These are phyloP conservation scores for Aspergillus oerlinghausenensis DNA, from an alignment of 2,329 filamentous ascomycete genomes.

Conservation along the genomic window DNA sequence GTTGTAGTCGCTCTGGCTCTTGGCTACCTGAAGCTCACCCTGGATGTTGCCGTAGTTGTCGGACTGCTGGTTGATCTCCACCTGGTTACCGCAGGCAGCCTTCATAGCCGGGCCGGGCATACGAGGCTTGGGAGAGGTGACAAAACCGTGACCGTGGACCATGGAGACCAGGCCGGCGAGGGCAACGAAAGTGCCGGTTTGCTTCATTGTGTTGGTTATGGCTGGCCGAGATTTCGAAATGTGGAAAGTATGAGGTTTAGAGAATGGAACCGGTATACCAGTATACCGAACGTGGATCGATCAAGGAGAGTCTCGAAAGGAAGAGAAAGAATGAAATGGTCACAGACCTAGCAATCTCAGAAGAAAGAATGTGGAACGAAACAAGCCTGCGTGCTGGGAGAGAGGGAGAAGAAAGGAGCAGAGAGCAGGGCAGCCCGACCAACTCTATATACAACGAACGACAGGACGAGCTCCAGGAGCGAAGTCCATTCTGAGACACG, in stretches of 20 bases:
- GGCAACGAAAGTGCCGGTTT: conserved; percentile 38
- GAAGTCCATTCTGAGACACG: conserved; percentile 10
- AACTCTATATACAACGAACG: conserved; percentile 14
- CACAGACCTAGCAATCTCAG: conserved; percentile 14
- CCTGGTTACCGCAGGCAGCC: conserved; percentile 51
- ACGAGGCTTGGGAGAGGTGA: conserved; percentile 47
- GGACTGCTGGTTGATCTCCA: conserved; percentile 49
- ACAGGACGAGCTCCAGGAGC: conserved; percentile 1
- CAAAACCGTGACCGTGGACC: conserved; percentile 52
- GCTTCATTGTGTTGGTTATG: conserved; percentile 37
- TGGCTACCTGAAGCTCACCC: conserved; percentile 49
- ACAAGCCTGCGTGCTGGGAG: conserved; percentile 15
- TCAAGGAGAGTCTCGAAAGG: conserved; percentile 6
- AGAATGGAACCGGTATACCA: conserved; percentile 21
- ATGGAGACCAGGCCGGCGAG: conserved; percentile 43
- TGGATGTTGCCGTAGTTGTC: conserved; percentile 58
- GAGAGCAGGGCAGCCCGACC: background rate
- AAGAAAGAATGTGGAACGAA: conserved; percentile 15
- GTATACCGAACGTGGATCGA: conserved; percentile 14
- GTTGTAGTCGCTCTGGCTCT: conserved; percentile 46
- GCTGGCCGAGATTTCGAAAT: conserved; percentile 5
- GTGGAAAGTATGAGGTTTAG: conserved; percentile 8
- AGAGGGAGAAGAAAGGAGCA: conserved; percentile 3
- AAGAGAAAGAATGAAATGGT: conserved; percentile 17
- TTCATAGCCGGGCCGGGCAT: conserved; percentile 49